Conservation (phyloP, 805 yeast genomes). For the Yamadazyma paraphyllophila region DNA sequence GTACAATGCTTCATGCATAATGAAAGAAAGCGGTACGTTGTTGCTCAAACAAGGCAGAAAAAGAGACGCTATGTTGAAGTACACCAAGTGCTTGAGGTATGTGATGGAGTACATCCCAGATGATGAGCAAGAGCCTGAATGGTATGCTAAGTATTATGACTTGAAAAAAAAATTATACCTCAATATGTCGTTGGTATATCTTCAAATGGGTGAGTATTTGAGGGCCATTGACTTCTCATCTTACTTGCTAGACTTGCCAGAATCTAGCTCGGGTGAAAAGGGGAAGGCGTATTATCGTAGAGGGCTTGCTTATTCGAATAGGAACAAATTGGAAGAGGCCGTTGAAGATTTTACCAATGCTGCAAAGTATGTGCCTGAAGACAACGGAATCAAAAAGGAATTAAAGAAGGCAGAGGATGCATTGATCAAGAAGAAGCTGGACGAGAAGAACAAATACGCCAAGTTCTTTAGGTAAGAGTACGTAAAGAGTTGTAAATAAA, state of each 20-base stretch:
- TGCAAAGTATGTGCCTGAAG: slow-evolving; percentile 43
- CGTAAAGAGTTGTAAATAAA: neutral
- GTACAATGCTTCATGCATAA: slow-evolving; percentile 47
- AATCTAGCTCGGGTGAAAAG: slow-evolving; percentile 34
- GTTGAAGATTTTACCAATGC: slow-evolving; percentile 47
- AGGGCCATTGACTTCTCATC: slow-evolving; percentile 53
- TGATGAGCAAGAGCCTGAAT: slow-evolving; percentile 55
- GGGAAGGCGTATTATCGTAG: slow-evolving; percentile 62
- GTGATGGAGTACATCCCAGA: slow-evolving; percentile 74
- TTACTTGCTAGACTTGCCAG: slow-evolving; percentile 53
- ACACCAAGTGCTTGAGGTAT: slow-evolving; percentile 63
- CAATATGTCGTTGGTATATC: slow-evolving; percentile 57
- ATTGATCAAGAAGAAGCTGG: slow-evolving; percentile 43
- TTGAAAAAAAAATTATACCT: slow-evolving; percentile 53
- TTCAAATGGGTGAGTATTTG: slow-evolving; percentile 49
- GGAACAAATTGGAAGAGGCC: slow-evolving; percentile 51
- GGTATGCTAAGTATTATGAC: slow-evolving; percentile 47
- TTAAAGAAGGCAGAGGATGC: slow-evolving; percentile 38
- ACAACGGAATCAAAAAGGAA: slow-evolving; percentile 47
- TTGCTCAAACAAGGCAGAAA: slow-evolving; percentile 53
- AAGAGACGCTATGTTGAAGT: slow-evolving; percentile 58
- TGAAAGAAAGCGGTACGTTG: slow-evolving; percentile 66
- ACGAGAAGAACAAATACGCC: slow-evolving; percentile 55
- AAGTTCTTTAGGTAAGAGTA: slow-evolving; percentile 55
- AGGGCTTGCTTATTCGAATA: slow-evolving; percentile 44